Base-by-base conservation (phyloP, 1,284 basidiomycete genomes). In the Peniophora sp. region DNA sequence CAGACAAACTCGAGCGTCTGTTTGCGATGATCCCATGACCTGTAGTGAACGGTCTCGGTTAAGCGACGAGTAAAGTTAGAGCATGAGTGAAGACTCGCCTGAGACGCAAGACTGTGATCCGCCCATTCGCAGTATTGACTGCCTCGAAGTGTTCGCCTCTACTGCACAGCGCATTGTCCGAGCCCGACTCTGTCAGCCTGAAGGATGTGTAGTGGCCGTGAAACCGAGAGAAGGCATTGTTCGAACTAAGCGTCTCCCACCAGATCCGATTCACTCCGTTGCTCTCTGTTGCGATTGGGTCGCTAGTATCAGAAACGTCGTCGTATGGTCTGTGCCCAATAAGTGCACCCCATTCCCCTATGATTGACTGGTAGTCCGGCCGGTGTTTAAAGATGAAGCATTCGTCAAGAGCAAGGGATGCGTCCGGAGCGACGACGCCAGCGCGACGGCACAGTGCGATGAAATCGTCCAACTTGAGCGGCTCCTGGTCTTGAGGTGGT, bases 231-330 rank as follows among this genome's bases (percentile, higher is more conserved):
- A 64, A 48, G 46, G 61, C 57, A 49, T 64, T 55, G 2, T 52
- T 20, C 2, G 47, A 42, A 1, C 61, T 59, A 3, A 64, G 53
- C 0, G 59, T 50, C 5, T 49, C 52, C 55, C 58, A 64, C 61
- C 61, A 64, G 24, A 54, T 54, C 14, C 61, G 55, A 46, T 64
- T 58, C 9, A 60, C 39, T 39, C 64, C 55, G 3, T 62, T 62
- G 8, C 41, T 46, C 45, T 54, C 56, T 35, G 24, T 17, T 34
- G 36, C n/a, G n/a, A n/a, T n/a, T n/a, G n/a, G n/a, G n/a, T n/a
- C n/a, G n/a, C n/a, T n/a, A n/a, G n/a, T n/a, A n/a, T n/a, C n/a
- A n/a, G n/a, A n/a, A n/a, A n/a, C n/a, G n/a, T n/a, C n/a, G n/a
- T n/a, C n/a, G n/a, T n/a, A n/a, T n/a, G n/a, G n/a, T n/a, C n/a